phyloP scores from a whole-genome alignment of 805 yeast genomes.

The Vanderwaltozyma yarrowii region DNA sequence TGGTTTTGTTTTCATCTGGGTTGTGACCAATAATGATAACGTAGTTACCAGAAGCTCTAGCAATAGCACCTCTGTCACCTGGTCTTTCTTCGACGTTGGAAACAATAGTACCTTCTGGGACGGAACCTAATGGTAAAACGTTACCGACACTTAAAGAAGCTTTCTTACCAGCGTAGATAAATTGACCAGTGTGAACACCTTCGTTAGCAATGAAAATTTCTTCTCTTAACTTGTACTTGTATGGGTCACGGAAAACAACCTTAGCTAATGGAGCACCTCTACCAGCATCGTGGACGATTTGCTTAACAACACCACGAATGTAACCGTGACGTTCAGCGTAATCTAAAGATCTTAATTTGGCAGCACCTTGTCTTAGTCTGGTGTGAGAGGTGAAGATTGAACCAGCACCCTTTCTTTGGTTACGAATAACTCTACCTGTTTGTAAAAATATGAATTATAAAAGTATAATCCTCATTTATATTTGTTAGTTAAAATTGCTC shows the following conservation, averaged over 20 bases:
- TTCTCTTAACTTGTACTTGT: constrained; percentile 95
- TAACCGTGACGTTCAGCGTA: constrained; percentile 99
- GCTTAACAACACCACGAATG: constrained; percentile 98
- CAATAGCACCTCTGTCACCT: constrained; percentile 99
- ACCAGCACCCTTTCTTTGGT: constrained; percentile 99
- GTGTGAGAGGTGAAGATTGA: constrained; percentile 99
- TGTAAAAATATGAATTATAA: constrained; percentile 1
- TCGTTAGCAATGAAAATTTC: constrained; percentile 99
- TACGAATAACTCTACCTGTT: constrained; percentile 98
- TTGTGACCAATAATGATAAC: constrained; percentile 98
- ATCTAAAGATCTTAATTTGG: constrained; percentile 98
- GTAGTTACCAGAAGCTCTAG: constrained; percentile 99
- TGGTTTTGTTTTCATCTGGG: constrained; percentile 98
- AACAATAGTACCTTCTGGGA: constrained; percentile 99
- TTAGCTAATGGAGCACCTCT: constrained; percentile 99
- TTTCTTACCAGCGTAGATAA: constrained; percentile 97
- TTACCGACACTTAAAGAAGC: constrained; percentile 96
- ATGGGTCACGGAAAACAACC: constrained; percentile 99
- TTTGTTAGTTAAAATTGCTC: background rate
- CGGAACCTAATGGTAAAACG: constrained; percentile 91
- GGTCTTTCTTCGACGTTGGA: constrained; percentile 97
- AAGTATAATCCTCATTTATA: background rate
- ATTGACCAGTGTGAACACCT: constrained; percentile 99
- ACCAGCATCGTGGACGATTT: constrained; percentile 98
- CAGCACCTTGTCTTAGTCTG: constrained; percentile 99